These are phyloP conservation scores for Monilinia laxa DNA, from an alignment of 2,329 filamentous ascomycete genomes.

Conservation along the genomic window DNA sequence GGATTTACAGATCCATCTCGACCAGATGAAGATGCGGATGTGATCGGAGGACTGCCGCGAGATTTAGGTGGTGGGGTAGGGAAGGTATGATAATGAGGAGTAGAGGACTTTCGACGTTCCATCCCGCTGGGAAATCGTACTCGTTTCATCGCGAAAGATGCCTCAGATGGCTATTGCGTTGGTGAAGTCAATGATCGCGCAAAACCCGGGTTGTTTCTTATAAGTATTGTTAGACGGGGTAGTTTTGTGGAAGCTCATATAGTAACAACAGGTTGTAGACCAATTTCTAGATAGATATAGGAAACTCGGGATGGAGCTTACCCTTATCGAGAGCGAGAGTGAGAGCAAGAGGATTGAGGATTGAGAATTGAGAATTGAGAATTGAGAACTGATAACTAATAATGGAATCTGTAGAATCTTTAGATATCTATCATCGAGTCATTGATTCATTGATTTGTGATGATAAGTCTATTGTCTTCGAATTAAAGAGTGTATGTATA, in stretches of 20 bases:
- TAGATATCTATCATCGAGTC: not conserved
- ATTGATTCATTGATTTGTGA: not conserved
- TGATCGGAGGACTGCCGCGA: slow-evolving; percentile 48
- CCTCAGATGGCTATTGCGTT: not conserved
- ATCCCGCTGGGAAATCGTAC: slow-evolving; percentile 25
- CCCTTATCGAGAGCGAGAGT: not conserved
- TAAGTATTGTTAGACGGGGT: not conserved
- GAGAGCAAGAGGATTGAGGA: not conserved
- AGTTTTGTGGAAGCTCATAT: slow-evolving; percentile 12
- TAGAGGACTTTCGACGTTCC: slow-evolving; percentile 41
- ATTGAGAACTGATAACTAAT: not conserved
- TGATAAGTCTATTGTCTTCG: not conserved
- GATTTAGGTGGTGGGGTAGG: slow-evolving; percentile 71
- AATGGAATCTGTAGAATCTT: not conserved
- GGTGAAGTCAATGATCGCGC: not conserved
- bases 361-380: too few species aligned
- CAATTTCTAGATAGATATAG: not conserved
- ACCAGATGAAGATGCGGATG: slow-evolving; percentile 39
- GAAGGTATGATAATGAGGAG: slow-evolving; percentile 77
- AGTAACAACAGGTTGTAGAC: not conserved
- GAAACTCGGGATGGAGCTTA: not conserved
- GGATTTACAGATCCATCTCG: slow-evolving; percentile 39
- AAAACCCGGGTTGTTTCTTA: not conserved
- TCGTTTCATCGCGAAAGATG: slow-evolving; percentile 14
- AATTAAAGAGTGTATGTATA: not conserved